Percentiles rank a stretch among this genome's conserved stretches.
Evolutionary conservation across 192 early-diverging fungal genomes (phyloP).

Genomic region (Cetraspora pellucida): DNA sequence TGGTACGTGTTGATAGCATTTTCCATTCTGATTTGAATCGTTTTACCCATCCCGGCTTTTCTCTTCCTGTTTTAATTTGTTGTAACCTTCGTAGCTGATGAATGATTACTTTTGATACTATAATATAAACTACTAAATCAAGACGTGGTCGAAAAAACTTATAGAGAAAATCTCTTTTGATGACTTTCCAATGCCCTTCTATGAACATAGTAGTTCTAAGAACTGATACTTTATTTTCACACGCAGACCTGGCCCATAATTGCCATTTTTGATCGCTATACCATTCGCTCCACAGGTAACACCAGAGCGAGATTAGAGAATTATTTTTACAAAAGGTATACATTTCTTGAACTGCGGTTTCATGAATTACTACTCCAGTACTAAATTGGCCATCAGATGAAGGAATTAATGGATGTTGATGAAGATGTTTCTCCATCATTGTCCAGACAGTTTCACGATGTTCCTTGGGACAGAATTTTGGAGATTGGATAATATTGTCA

Average conservation of each 20-base stretch:
- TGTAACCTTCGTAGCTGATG: not conserved
- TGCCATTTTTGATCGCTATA: not conserved
- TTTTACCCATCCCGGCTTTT: conserved; percentile 19
- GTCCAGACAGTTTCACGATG: not conserved
- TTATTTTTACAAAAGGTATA: conserved; percentile 28
- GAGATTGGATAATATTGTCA: not conserved
- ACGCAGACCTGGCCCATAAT: not conserved
- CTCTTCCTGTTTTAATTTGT: not conserved
- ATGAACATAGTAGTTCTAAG: conserved; percentile 4
- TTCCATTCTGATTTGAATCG: conserved; percentile 23
- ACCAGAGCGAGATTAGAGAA: not conserved
- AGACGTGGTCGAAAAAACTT: conserved; percentile 10
- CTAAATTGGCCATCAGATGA: not conserved
- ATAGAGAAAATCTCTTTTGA: conserved; percentile 16
- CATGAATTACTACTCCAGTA: not conserved
- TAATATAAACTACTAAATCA: conserved; percentile 3
- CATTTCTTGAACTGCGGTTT: conserved; percentile 16
- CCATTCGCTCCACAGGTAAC: not conserved
- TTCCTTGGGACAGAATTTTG: conserved; percentile 10
- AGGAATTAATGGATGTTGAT: conserved; percentile 13
- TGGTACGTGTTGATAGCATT: not conserved
- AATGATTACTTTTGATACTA: not conserved
- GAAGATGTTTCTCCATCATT: conserved; percentile 16
- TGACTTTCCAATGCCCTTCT: not conserved
- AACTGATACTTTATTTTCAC: conserved; percentile 2